Evolutionary conservation across 163 green algal species (phyloP).

Genomic region (Chlamydomonas reinhardtii): DNA sequence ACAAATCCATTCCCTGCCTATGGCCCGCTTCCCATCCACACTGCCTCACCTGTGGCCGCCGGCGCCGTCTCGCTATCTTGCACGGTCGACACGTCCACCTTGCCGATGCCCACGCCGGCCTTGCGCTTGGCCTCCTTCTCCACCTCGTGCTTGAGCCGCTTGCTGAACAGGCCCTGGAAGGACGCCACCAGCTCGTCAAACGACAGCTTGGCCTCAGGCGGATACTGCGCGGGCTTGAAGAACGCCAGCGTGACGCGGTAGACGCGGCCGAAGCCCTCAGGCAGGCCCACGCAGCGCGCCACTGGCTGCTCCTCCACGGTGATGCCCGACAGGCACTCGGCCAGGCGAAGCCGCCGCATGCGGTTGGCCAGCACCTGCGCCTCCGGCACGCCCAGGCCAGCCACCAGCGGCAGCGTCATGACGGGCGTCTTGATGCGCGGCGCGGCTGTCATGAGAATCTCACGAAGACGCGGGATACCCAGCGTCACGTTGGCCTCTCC

Average conservation of each 20-base stretch:
- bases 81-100: constrained; percentile 46
- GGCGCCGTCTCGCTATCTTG: constrained; percentile 20
- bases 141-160: constrained; percentile 69
- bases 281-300: background rate
- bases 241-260: constrained; percentile 78
- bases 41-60: background rate
- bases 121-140: constrained; percentile 63
- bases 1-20: too few species aligned
- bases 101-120: constrained; percentile 40
- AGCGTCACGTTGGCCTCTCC: constrained; percentile 98
- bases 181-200: constrained; percentile 78
- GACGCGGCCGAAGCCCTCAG: constrained; percentile 56
- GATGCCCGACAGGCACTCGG: constrained; percentile 80
- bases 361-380: constrained; percentile 77
- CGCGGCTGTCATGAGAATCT: constrained; percentile 97
- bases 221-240: constrained; percentile 69
- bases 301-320: constrained; percentile 78
- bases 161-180: constrained; percentile 77
- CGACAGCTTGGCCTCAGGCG: constrained; percentile 71
- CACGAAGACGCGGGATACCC: constrained; percentile 94
- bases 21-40: too few species aligned
- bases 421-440: constrained; percentile 90
- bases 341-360: constrained; percentile 88
- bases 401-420: constrained; percentile 89
- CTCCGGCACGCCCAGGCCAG: constrained; percentile 18